Percentiles rank a stretch among this genome's conserved stretches.
phyloP scores from a whole-genome alignment of 1,284 basidiomycete genomes.

The Cryptococcus sp. region DNA sequence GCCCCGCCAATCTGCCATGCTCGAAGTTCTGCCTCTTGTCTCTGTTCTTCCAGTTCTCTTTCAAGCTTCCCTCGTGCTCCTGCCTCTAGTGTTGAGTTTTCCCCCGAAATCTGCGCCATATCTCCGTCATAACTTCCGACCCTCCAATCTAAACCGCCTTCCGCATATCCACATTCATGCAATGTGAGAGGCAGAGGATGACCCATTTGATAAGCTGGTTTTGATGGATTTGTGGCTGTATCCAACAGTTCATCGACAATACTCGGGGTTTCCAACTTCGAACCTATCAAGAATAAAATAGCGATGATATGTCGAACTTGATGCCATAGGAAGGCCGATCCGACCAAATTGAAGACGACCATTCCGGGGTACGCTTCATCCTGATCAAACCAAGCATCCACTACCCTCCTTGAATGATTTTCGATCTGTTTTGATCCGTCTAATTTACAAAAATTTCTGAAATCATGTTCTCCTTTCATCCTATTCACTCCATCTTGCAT shows the following conservation, averaged over 20 bases:
- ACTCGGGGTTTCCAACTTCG: slow-evolving; percentile 68
- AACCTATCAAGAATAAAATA: slow-evolving; percentile 81
- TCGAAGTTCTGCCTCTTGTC: slow-evolving; percentile 49
- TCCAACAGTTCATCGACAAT: slow-evolving; percentile 75
- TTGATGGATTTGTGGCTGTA: slow-evolving; percentile 54
- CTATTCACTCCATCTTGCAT: slow-evolving; percentile 73
- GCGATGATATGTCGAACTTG: slow-evolving; percentile 97
- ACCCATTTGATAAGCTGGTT: slow-evolving; percentile 91
- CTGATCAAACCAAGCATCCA: slow-evolving; percentile 38
- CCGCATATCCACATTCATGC: slow-evolving; percentile 81
- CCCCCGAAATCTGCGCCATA: slow-evolving; percentile 8
- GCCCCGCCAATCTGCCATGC: slow-evolving; percentile 57
- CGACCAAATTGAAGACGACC: slow-evolving; percentile 80
- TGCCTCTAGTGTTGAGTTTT: slow-evolving; percentile 12
- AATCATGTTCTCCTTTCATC: slow-evolving; percentile 88
- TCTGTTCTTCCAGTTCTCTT: slow-evolving; percentile 26
- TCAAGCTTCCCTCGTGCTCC: slow-evolving; percentile 27
- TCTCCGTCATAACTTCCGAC: slow-evolving; percentile 54
- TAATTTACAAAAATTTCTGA: slow-evolving; percentile 92
- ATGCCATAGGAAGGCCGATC: slow-evolving; percentile 90
- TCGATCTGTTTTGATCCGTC: slow-evolving; percentile 91
- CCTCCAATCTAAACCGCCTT: slow-evolving; percentile 65
- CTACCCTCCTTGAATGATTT: slow-evolving; percentile 46
- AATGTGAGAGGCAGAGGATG: slow-evolving; percentile 84
- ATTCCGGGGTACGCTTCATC: slow-evolving; percentile 10